Evolutionary conservation across 768 basidiomycete genomes (phyloP).

Genomic region (Mycena polygramma): DNA sequence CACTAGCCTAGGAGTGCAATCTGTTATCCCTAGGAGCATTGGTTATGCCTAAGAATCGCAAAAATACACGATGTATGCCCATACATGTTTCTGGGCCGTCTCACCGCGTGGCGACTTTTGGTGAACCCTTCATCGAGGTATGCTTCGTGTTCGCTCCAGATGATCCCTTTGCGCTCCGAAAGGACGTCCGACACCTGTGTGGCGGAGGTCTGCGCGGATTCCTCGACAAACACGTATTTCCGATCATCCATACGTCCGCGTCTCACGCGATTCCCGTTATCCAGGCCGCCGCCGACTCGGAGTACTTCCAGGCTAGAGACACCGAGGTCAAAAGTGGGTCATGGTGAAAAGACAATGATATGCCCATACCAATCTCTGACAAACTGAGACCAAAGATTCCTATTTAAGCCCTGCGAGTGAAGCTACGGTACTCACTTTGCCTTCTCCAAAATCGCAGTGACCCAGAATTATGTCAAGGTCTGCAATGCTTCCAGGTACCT

Average conservation of each 20-base stretch:
- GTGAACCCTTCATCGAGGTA: slow-evolving; percentile 64
- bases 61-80: too few species aligned
- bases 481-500: slow-evolving; percentile 79
- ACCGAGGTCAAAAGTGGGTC: background rate
- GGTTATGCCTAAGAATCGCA: too few species aligned
- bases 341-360: background rate
- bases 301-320: slow-evolving; percentile 81
- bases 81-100: too few species aligned
- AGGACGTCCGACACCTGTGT: slow-evolving; percentile 35
- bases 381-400: slow-evolving; percentile 64
- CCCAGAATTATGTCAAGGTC: slow-evolving; percentile 93
- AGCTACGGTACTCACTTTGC: slow-evolving; percentile 64
- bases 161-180: slow-evolving; percentile 30
- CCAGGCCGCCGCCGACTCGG: slow-evolving; percentile 88
- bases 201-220: slow-evolving; percentile 37
- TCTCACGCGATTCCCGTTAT: slow-evolving; percentile 81
- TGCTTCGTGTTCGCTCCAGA: slow-evolving; percentile 50
- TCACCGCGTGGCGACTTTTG: slow-evolving; percentile 72
- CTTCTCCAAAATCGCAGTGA: slow-evolving; percentile 89
- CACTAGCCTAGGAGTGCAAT: too few species aligned
- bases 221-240: slow-evolving; percentile 90
- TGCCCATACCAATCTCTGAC: slow-evolving; percentile 83
- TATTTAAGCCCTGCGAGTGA: slow-evolving; percentile 15
- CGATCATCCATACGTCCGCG: slow-evolving; percentile 84
- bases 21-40: too few species aligned